phyloP scores from a whole-genome alignment of 305 asterid genomes.

The Fraxinus paxiana region DNA sequence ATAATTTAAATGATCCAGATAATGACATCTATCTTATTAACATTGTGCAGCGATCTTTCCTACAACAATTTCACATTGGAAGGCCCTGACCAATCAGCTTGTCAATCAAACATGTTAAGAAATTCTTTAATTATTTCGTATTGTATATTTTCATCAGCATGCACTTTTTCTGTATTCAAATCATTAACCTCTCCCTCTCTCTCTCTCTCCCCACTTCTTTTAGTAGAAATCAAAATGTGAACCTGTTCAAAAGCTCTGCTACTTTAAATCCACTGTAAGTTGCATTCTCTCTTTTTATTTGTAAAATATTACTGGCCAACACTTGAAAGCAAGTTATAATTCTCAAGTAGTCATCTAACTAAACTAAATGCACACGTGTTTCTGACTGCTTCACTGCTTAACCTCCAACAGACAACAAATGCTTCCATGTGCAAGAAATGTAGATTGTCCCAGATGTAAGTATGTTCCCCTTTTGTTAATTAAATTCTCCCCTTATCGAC shows the following conservation, averaged over 20 bases:
- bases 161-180: constrained; percentile 18
- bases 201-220: constrained; percentile 3
- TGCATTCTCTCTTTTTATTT: constrained; percentile 19
- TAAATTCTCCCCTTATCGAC: neutral
- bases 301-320: neutral
- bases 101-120: constrained; percentile 59
- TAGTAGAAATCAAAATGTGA: constrained; percentile 57
- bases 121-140: constrained; percentile 14
- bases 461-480: neutral
- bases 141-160: constrained; percentile 12
- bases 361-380: constrained; percentile 1
- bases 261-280: constrained; percentile 54
- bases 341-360: neutral
- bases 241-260: constrained; percentile 73
- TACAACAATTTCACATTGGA: constrained; percentile 82
- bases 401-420: constrained; percentile 33
- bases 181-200: constrained; percentile 12
- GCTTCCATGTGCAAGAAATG: constrained; percentile 36
- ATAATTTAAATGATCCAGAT: constrained; percentile 9
- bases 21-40: constrained; percentile 25
- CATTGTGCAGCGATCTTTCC: constrained; percentile 75
- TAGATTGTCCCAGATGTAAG: constrained; percentile 44
- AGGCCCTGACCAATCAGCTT: constrained; percentile 66
- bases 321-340: constrained; percentile 1
- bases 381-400: constrained; percentile 25